Base-by-base conservation (phyloP, 2,329 filamentous ascomycete species). In the Pseudogymnoascus sp. region DNA sequence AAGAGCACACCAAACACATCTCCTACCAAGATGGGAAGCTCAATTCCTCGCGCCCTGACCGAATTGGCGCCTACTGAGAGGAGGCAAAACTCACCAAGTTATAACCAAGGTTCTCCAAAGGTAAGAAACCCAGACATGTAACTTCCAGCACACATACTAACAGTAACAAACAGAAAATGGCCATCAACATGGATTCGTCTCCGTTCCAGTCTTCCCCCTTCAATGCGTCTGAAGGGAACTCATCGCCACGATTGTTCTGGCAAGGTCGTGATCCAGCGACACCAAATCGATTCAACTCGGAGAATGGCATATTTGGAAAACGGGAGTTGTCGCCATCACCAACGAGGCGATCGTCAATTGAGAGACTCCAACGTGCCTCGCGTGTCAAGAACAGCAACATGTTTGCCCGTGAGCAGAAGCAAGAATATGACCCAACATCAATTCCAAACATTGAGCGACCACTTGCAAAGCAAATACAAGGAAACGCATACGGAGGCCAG, bases 341-440 rank as follows among this genome's bases (percentile, higher is more conserved):
- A 21, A 88, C 86, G 64, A 89, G 91, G 72, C 88, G 93, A 73
- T 90, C 91, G 53, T 97, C 93, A 17, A 93, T 99, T 69, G 95
- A 99, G 82, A 93, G 93, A 72, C 83, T 99, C 65, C 96, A 97
- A 78, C 91, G 88, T 74, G 93, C 92, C 33, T 96, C 93, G 63
- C 89, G 95, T 65, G 95, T 99, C 71, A 96, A 93, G 82, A 97
- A 96, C 79, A 97, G 93, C 83, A 96, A 88, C 78, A 97, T 97
- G 82, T 91, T 96, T 74, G 92, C 91, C 44, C 88, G 93, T 63
- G 93, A 97, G 77, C 89, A 92, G 73, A 93, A 93, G 77, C 86
- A 92, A 75, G 90, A 96, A 79, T 97, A 97, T 80, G 91, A 97
- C 75, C 91, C 93, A 29, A 83, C 88, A 63, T 85, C 86, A 68